These are phyloP conservation scores for Uncinocarpus reesii DNA, from an alignment of 2,329 filamentous ascomycete genomes.

Conservation along the genomic window DNA sequence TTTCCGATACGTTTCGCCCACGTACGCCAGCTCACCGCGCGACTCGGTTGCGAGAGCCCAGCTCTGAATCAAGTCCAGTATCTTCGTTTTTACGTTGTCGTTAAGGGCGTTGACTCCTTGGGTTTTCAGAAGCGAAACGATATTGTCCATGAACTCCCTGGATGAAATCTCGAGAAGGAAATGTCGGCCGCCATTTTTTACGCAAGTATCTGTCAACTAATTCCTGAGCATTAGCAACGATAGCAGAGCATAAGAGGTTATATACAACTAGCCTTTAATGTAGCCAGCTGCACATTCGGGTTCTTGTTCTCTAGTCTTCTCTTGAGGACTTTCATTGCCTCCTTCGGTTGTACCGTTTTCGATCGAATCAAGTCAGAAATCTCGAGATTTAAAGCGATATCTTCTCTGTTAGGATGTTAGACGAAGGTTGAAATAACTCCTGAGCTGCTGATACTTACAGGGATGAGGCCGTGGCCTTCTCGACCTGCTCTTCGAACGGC, in stretches of 20 bases:
- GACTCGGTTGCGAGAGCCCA: slow-evolving; percentile 88
- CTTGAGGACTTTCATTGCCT: slow-evolving; percentile 95
- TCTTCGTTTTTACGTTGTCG: slow-evolving; percentile 75
- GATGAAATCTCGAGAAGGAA: slow-evolving; percentile 94
- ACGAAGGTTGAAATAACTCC: not conserved
- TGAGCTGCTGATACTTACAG: slow-evolving; percentile 49
- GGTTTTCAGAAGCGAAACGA: slow-evolving; percentile 78
- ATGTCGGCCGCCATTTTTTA: slow-evolving; percentile 94
- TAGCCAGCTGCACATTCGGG: slow-evolving; percentile 88
- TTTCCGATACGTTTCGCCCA: slow-evolving; percentile 73
- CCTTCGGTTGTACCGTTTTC: slow-evolving; percentile 93
- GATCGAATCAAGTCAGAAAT: slow-evolving; percentile 96
- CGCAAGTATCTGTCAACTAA: slow-evolving; percentile 89
- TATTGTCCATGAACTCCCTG: slow-evolving; percentile 95
- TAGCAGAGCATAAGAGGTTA: slow-evolving; percentile 16
- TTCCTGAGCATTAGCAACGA: slow-evolving; percentile 7
- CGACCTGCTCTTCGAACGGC: slow-evolving; percentile 92
- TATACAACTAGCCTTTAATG: slow-evolving; percentile 60
- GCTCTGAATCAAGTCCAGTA: slow-evolving; percentile 82
- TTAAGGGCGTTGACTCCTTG: slow-evolving; percentile 66
- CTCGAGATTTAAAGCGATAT: slow-evolving; percentile 94
- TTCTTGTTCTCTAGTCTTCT: slow-evolving; percentile 93
- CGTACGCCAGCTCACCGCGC: slow-evolving; percentile 70
- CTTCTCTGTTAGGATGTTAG: slow-evolving; percentile 52
- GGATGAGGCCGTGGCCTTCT: slow-evolving; percentile 87